A percentile compares a stretch with the other conserved stretches of the same genome.
Conservation (phyloP, 2,329 filamentous ascomycete species). For the Didymella lethalis region DNA sequence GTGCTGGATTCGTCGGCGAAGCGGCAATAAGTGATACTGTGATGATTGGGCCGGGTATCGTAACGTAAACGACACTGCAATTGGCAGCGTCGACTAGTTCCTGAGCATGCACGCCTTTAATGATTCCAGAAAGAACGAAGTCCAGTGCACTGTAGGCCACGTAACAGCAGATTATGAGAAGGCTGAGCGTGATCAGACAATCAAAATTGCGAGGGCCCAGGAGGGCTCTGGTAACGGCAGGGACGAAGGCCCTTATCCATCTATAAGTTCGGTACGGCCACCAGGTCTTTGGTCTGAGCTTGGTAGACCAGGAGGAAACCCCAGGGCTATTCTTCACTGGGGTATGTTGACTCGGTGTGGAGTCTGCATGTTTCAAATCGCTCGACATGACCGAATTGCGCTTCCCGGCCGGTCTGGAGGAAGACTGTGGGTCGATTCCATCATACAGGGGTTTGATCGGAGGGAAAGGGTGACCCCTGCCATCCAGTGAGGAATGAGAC, state of each 20-base stretch:
- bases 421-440: neutral
- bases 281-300: slow-evolving; percentile 21
- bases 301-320: neutral
- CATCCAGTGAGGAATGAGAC: neutral
- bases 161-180: slow-evolving; percentile 23
- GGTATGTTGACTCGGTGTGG: neutral
- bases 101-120: slow-evolving; percentile 38
- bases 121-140: slow-evolving; percentile 25
- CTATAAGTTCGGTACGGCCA: slow-evolving; percentile 29
- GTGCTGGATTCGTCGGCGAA: slow-evolving; percentile 33
- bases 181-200: slow-evolving; percentile 22
- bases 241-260: slow-evolving; percentile 9
- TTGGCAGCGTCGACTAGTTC: slow-evolving; percentile 28
- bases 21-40: slow-evolving; percentile 43
- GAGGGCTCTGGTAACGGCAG: slow-evolving; percentile 21
- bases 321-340: neutral
- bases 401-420: slow-evolving; percentile 1
- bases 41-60: slow-evolving; percentile 42
- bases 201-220: slow-evolving; percentile 26
- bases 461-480: neutral
- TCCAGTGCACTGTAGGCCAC: slow-evolving; percentile 33
- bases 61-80: slow-evolving; percentile 47
- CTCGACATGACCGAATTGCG: slow-evolving; percentile 27
- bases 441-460: neutral
- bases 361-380: neutral